Evolutionary conservation across 179 eudicot genomes (phyloP), one percentile per base, ranked within the genome.

Genomic region (Beta lomatogona): DNA sequence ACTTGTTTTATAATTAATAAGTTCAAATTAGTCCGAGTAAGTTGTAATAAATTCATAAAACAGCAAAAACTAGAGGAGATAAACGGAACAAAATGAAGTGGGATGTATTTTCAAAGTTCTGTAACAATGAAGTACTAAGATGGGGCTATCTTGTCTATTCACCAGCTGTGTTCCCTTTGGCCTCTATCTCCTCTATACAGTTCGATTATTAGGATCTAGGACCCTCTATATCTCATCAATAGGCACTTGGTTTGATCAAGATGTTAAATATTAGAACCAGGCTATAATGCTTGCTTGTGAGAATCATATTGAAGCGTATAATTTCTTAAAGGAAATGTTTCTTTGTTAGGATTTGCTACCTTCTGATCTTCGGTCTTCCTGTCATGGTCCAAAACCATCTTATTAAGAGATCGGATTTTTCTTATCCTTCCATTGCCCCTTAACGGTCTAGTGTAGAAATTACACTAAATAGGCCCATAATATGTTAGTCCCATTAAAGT

Each of bases 241-340:
- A 36, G 3, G 41, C 28, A 73, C 31, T 25, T 75, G 28, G 77
- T 75, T 75, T 75, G 14, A 68, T 54, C 45, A 73, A 28, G 77
- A 18, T 18, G 25, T 31, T 25, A 18, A 57, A 52, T 41, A 41
- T 15, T 15, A 44, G 31, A 19, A 52, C 52, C 44, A 41, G 60
- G 16, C 64, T 73, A 14, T 55, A 25, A 73, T 2, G 48, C 48
- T 73, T 71, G 48, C 61, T 73, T 55, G 61, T 14, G 77, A 25
- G 46, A 25, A 73, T 36, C 31, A 73, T 13, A 73, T 54, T 73
- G 45, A 55, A 73, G 77, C 15, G 10, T 3, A 50, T 48, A 46
- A 71, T 71, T 52, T 28, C 75, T 50, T 50, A 21, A 48, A 50
- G 6, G 22, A 50, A 13, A 2, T 6, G 19, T 21, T 48, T 50